A percentile compares a stretch with the other conserved stretches of the same genome.
These are phyloP conservation scores for Neonothopanus nambi DNA, from an alignment of 1,284 basidiomycete species.

Conservation along the genomic window DNA sequence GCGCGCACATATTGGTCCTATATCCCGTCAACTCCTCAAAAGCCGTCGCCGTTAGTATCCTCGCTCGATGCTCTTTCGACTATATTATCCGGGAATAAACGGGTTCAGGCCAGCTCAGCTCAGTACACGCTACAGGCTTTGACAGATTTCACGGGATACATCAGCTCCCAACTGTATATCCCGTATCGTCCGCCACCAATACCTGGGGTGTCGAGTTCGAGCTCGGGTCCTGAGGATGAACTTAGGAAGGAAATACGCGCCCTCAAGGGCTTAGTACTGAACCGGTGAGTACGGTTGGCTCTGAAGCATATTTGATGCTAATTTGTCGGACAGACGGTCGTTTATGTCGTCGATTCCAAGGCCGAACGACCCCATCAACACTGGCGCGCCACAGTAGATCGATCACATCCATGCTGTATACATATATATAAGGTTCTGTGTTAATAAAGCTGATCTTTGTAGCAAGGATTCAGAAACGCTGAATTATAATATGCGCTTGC, in stretches of 20 bases:
- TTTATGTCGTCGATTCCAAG: slow-evolving; percentile 43
- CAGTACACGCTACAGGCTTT: slow-evolving; percentile 59
- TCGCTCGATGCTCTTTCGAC: slow-evolving; percentile 49
- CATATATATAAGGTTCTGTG: not conserved
- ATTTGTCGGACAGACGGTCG: slow-evolving; percentile 39
- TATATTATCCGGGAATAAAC: slow-evolving; percentile 38
- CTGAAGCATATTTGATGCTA: slow-evolving; percentile 4
- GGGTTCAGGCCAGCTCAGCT: slow-evolving; percentile 30
- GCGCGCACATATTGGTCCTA: slow-evolving; percentile 54
- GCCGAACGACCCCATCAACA: not conserved
- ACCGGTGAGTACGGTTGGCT: slow-evolving; percentile 43
- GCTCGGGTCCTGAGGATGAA: slow-evolving; percentile 55
- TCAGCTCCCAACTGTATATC: slow-evolving; percentile 61
- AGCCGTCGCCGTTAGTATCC: slow-evolving; percentile 44
- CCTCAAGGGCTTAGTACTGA: slow-evolving; percentile 67
- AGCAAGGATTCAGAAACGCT: too few species aligned
- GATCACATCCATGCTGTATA: not conserved
- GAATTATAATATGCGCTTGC: too few species aligned
- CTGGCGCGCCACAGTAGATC: not conserved
- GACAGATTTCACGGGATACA: slow-evolving; percentile 65
- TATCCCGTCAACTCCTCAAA: slow-evolving; percentile 36
- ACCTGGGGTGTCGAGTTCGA: slow-evolving; percentile 22
- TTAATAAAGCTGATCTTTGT: not conserved
- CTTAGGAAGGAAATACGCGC: slow-evolving; percentile 63
- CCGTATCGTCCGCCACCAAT: slow-evolving; percentile 38